Evolutionary conservation across 78 protist species (phyloP).

Genomic region (Emiliania huxleyi): DNA sequence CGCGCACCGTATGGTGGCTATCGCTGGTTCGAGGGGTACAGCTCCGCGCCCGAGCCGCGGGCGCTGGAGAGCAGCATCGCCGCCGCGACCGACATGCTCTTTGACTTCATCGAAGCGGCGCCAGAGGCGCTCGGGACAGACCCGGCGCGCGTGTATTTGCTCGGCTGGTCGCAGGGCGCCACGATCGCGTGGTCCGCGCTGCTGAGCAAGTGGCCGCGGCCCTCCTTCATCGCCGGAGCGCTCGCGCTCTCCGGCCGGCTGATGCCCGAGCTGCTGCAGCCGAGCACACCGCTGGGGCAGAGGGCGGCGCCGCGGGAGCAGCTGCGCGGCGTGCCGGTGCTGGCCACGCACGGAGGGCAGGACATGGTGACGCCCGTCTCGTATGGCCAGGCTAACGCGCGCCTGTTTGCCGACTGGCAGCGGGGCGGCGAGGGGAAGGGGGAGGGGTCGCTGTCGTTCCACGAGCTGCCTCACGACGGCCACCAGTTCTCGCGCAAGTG

Average conservation of each 20-base stretch:
- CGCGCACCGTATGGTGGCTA: neutral
- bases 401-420: neutral
- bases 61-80: neutral
- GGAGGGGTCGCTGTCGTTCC: too few species aligned
- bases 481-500: too few species aligned
- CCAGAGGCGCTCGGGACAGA: neutral
- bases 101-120: neutral
- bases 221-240: neutral
- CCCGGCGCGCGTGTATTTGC: neutral
- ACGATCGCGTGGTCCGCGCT: neutral
- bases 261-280: neutral
- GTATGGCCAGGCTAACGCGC: neutral
- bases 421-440: too few species aligned
- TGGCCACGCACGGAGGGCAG: neutral
- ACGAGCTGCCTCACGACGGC: too few species aligned
- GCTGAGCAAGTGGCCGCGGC: neutral
- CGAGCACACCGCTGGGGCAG: neutral
- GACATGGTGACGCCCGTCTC: neutral
- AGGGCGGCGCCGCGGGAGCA: neutral
- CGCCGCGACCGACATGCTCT: neutral
- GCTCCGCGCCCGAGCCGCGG: neutral
- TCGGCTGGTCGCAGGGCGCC: neutral
- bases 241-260: neutral
- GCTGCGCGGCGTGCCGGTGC: neutral
- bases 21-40: neutral